phyloP scores from a whole-genome alignment of 768 basidiomycete genomes.

The Sporobolomyces phaffii region DNA sequence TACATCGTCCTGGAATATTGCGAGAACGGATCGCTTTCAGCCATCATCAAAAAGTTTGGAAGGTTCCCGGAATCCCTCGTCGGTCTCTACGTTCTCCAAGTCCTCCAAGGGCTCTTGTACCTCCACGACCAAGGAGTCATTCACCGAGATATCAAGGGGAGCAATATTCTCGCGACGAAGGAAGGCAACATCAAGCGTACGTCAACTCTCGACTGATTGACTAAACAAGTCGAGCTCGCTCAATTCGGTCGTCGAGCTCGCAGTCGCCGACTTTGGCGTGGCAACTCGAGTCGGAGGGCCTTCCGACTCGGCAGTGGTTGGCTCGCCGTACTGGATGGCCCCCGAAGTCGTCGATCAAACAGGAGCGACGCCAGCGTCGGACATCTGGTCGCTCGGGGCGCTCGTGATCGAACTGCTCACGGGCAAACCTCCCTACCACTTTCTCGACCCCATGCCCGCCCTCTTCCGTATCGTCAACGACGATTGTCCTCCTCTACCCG shows the following conservation, averaged over 20 bases:
- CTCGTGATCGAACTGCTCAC: slow-evolving; percentile 92
- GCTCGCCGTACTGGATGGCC: slow-evolving; percentile 99
- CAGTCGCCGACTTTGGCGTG: slow-evolving; percentile 93
- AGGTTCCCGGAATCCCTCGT: slow-evolving; percentile 97
- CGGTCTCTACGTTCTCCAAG: slow-evolving; percentile 92
- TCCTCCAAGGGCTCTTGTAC: slow-evolving; percentile 89
- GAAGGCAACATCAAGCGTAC: slow-evolving; percentile 83
- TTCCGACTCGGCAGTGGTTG: slow-evolving; percentile 85
- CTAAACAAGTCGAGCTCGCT: neutral
- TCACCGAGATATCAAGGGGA: slow-evolving; percentile 97
- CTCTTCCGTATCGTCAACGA: slow-evolving; percentile 98
- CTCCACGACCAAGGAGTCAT: slow-evolving; percentile 99
- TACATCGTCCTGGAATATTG: slow-evolving; percentile 99
- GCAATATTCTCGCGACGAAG: slow-evolving; percentile 97
- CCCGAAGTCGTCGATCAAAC: slow-evolving; percentile 98
- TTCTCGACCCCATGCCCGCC: slow-evolving; percentile 95
- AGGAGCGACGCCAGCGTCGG: slow-evolving; percentile 92
- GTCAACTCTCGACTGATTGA: slow-evolving; percentile 51
- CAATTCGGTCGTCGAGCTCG: slow-evolving; percentile 49
- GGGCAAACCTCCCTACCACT: slow-evolving; percentile 91
- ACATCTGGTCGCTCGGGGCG: slow-evolving; percentile 87
- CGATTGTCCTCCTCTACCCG: slow-evolving; percentile 92
- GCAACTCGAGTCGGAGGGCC: slow-evolving; percentile 71
- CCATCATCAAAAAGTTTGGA: slow-evolving; percentile 92
- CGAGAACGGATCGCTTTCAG: slow-evolving; percentile 94